Evolutionary conservation across 2,329 filamentous ascomycete species (phyloP).

Genomic region (Sporothrix pallida): DNA sequence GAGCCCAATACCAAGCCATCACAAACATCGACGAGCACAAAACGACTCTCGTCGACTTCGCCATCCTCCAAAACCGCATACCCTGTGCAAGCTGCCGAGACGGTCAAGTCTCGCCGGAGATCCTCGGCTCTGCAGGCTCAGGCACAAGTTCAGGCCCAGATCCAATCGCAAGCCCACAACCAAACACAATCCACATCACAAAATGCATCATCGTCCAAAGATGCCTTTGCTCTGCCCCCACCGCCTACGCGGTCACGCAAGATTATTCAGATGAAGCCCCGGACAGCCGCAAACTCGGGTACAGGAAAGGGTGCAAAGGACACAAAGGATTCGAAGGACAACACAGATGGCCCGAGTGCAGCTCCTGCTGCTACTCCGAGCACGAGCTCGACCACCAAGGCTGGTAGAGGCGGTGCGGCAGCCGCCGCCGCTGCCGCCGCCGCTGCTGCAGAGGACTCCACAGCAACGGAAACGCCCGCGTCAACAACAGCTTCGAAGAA

Average conservation of each 20-base stretch:
- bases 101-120: slow-evolving; percentile 59
- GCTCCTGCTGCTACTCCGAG: slow-evolving; percentile 33
- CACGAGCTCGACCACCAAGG: slow-evolving; percentile 16
- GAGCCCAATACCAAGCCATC: slow-evolving; percentile 24
- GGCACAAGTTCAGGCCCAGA: slow-evolving; percentile 20
- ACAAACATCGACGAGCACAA: background rate
- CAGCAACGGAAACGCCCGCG: slow-evolving; percentile 22
- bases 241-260: slow-evolving; percentile 91
- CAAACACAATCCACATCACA: background rate
- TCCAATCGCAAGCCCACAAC: background rate
- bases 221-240: slow-evolving; percentile 81
- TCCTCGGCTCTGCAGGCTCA: slow-evolving; percentile 47
- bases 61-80: slow-evolving; percentile 30
- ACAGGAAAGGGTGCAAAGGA: slow-evolving; percentile 4
- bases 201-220: slow-evolving; percentile 52
- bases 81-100: slow-evolving; percentile 46
- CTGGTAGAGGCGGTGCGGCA: slow-evolving; percentile 18
- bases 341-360: slow-evolving; percentile 37
- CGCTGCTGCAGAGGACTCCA: background rate
- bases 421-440: background rate
- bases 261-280: slow-evolving; percentile 97
- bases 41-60: background rate
- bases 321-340: slow-evolving; percentile 16
- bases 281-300: slow-evolving; percentile 42
- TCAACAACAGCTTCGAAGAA: slow-evolving; percentile 60